Conservation (phyloP, 2,329 filamentous ascomycete genomes). For the Fusarium staphyleae region DNA sequence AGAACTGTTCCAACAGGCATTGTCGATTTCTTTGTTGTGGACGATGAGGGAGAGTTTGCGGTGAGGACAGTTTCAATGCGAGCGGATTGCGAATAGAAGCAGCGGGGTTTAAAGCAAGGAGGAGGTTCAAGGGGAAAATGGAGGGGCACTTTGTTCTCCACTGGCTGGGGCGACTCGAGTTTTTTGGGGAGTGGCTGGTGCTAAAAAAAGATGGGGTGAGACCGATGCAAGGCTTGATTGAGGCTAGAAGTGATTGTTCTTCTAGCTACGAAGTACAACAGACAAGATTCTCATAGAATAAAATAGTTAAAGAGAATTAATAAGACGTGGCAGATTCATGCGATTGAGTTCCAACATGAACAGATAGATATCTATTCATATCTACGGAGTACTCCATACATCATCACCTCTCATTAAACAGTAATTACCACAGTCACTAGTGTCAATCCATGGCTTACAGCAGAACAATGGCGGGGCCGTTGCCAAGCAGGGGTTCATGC, state of each 20-base stretch:
- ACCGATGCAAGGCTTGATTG: constrained; percentile 7
- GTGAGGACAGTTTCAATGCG: constrained; percentile 23
- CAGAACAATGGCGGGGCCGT: not conserved
- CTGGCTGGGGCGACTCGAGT: not conserved
- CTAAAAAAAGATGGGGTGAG: constrained; percentile 8
- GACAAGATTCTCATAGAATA: too few species aligned
- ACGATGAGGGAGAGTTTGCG: constrained; percentile 23
- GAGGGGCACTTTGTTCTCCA: constrained; percentile 34
- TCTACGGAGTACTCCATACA: too few species aligned
- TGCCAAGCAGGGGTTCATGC: not conserved
- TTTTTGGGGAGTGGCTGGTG: constrained; percentile 7
- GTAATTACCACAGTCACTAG: not conserved
- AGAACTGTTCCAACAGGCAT: constrained; percentile 90
- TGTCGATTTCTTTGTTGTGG: constrained; percentile 41
- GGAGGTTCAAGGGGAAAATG: constrained; percentile 5
- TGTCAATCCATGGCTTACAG: too few species aligned
- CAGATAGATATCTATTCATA: too few species aligned
- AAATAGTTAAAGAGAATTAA: too few species aligned
- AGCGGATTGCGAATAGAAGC: constrained; percentile 13
- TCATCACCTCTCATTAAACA: not conserved
- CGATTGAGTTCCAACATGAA: too few species aligned
- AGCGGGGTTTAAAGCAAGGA: constrained; percentile 27
- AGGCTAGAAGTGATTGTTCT: constrained; percentile 5
- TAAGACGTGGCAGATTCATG: too few species aligned
- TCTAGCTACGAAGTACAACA: not conserved